Base-by-base conservation (phyloP, 73 alveolate species). In the Paramecium octaurelia region DNA sequence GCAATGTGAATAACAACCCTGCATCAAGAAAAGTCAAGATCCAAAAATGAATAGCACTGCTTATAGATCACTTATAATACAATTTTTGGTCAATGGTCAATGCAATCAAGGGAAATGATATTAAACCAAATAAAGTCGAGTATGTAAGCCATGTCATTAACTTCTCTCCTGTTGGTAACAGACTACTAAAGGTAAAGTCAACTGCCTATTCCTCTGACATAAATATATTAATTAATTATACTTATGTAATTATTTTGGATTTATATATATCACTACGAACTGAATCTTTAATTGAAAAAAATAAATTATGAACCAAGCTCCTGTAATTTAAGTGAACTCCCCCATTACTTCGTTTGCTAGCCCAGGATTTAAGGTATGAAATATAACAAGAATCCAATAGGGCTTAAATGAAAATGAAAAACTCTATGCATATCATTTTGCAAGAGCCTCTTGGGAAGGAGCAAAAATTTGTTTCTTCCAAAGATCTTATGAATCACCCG, bases 401-500 rank as follows among this genome's bases (percentile, higher is more conserved):
- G 93, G 11, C n/a, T 44, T 85, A 2, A 85, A 44, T 58, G 16
- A 58, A 58, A 64, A 96, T 69, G 99, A 97, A 95, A 97, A 95
- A 95, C 92, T 93, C 86, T 98, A 97, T 94, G 95, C 98, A 8
- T 98, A 98, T 93, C 92, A 93, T 85, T 93, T 97, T 57, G 95
- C 97, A 35, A 93, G 95, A 86, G 99, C 99, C 1, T 88, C 98
- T 75, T 96, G 99, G 99, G 98, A 96, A 27, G 99, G 99, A 7
- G 95, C 95, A 31, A 96, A 89, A 43, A 96, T 98, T 84, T 95
- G 95, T 54, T 92, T 91, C 68, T 97, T 95, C 88, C 95, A 98
- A 58, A 98, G 95, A 31, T 92, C 98, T 44, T 96, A 95, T 92
- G 99, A 98, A 92, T 94, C 99, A 71, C 99, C 99, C 8, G 99